Base-by-base conservation (phyloP, 2,329 filamentous ascomycete genomes). In the Graphium sp. region DNA sequence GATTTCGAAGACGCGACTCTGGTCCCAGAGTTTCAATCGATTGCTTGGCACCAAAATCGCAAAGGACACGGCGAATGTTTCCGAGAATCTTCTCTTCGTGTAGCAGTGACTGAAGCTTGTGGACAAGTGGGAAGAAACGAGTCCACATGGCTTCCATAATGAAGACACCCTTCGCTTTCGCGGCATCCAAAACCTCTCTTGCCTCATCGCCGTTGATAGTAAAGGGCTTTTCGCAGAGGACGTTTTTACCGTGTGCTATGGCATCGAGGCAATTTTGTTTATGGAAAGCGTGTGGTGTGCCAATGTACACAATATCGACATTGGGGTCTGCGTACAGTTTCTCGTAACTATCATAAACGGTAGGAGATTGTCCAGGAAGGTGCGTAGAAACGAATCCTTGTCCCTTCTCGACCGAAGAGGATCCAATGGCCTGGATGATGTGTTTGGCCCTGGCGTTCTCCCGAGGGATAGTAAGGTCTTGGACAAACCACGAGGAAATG, bases 141-240 rank as follows among this genome's bases (percentile, higher is more conserved):
- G 51, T 52, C 57, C 56, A 59, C 50, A 60, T 52, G 8, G 55
- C 57, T 36, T 61, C 57, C 43, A 55, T 53, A 15, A 61, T 36
- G 31, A 53, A 61, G 4, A 60, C 48, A 7, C 49, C 48, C 32
- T 52, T 52, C 17, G 36, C 32, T 32, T 46, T 41, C 1, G 57
- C 57, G 0, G 52, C 50, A 1, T 37, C 45, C 10, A 58, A 47
- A 3, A 60, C 49, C 23, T 55, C 48, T 16, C 35, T 42, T 0
- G 55, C 50, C 20, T 61, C 52, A 4, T 29, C 37, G 0, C 51
- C 48, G 11, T 50, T 60, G 20, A 60, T 33, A 0, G 52, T 43
- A 31, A 62, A 58, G 0, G 57, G 41, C 37, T 61, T 61, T 34
- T 61, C 57, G 33, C 58, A 60, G 0, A 61, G 43, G 0, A 60